A percentile compares a stretch with the other conserved stretches of the same genome.
phyloP scores from a whole-genome alignment of 1,284 basidiomycete genomes.

The Ustilago vetiveriae region DNA sequence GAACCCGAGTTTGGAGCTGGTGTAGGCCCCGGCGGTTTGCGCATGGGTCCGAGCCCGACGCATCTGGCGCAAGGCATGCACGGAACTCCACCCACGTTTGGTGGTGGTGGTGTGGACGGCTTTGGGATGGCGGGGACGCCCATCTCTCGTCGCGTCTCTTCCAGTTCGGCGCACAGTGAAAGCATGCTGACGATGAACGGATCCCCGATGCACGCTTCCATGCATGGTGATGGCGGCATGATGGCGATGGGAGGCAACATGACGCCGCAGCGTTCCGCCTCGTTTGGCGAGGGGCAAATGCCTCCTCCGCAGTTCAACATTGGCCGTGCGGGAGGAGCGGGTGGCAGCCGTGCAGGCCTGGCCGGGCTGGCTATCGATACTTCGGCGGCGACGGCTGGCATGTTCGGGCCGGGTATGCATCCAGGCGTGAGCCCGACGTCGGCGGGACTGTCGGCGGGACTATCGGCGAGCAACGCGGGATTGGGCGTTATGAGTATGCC shows the following conservation, averaged over 20 bases:
- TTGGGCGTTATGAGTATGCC: slow-evolving; percentile 52
- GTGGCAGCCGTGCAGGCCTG: slow-evolving; percentile 11
- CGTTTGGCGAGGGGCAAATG: slow-evolving; percentile 49
- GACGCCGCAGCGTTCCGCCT: slow-evolving; percentile 37
- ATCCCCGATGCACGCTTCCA: slow-evolving; percentile 36
- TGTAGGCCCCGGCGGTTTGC: slow-evolving; percentile 18
- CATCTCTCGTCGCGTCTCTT: slow-evolving; percentile 43
- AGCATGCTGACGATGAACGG: slow-evolving; percentile 41
- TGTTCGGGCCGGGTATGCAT: slow-evolving; percentile 33
- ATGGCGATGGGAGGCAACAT: slow-evolving; percentile 15
- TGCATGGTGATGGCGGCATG: slow-evolving; percentile 35
- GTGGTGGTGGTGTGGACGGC: slow-evolving; percentile 12
- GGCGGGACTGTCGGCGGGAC: slow-evolving; percentile 35
- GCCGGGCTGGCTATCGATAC: slow-evolving; percentile 51
- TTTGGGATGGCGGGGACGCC: slow-evolving; percentile 31
- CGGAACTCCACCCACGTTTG: slow-evolving; percentile 5
- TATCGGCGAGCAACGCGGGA: slow-evolving; percentile 40
- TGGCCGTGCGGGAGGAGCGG: slow-evolving; percentile 7
- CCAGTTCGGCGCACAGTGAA: slow-evolving; percentile 45
- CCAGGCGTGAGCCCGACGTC: slow-evolving; percentile 32
- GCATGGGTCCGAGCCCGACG: slow-evolving; percentile 21
- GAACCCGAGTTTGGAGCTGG: slow-evolving; percentile 49
- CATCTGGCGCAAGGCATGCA: slow-evolving; percentile 22
- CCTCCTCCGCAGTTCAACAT: slow-evolving; percentile 38
- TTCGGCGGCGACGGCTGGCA: slow-evolving; percentile 21